phyloP scores from a whole-genome alignment of 179 eudicot species.

The Patellifolia procumbens region DNA sequence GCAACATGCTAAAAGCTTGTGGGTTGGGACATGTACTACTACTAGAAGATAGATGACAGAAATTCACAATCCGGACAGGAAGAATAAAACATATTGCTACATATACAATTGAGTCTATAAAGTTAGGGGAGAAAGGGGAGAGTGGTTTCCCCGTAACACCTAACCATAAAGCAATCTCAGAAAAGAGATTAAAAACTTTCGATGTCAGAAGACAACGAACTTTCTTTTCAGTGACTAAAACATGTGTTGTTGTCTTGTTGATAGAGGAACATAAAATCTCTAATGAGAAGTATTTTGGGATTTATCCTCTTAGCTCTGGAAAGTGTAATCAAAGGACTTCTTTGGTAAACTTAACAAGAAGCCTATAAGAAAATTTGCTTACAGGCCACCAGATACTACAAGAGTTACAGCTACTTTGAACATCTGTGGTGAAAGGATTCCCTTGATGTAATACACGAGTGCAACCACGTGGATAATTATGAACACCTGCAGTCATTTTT shows the following conservation, averaged over 20 bases:
- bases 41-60: background rate
- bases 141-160: background rate
- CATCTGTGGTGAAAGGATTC: slow-evolving; percentile 88
- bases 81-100: background rate
- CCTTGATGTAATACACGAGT: slow-evolving; percentile 88
- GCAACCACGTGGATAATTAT: slow-evolving; percentile 95
- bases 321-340: background rate
- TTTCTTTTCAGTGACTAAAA: background rate
- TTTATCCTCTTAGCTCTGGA: slow-evolving; percentile 4
- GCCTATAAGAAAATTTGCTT: slow-evolving; percentile 41
- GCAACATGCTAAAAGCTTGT: background rate
- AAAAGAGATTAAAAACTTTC: background rate
- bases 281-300: background rate
- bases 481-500: slow-evolving; percentile 68
- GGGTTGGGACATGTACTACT: background rate
- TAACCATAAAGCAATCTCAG: background rate
- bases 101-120: background rate
- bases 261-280: background rate
- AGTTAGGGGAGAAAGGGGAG: background rate
- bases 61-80: background rate
- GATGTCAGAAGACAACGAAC: background rate
- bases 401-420: slow-evolving; percentile 95
- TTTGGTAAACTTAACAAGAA: background rate
- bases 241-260: background rate
- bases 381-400: slow-evolving; percentile 86